A percentile compares a stretch with the other conserved stretches of the same genome.
These are phyloP conservation scores for Fusarium falciforme DNA, from an alignment of 2,329 filamentous ascomycete species.

Conservation along the genomic window DNA sequence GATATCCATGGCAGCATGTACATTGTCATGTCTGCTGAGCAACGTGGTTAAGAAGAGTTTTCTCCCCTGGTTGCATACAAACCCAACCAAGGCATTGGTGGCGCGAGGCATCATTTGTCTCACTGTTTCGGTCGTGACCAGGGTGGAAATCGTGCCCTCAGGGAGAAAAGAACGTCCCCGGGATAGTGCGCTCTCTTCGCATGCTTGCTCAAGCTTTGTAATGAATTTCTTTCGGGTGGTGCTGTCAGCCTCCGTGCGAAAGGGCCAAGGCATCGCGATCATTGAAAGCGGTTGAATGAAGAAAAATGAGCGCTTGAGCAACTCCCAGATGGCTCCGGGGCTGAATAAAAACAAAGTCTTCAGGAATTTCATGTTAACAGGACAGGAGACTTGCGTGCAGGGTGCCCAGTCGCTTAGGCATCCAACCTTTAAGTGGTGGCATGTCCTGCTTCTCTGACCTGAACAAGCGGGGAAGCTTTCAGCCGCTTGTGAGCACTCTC, in stretches of 20 bases:
- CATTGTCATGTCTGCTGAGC: neutral
- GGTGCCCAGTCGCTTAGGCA: neutral
- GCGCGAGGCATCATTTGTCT: neutral
- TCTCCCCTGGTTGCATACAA: neutral
- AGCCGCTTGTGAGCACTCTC: neutral
- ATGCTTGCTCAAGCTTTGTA: neutral
- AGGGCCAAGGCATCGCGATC: no score
- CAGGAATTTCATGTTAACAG: neutral
- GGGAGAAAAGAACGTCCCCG: neutral
- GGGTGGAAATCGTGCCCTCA: neutral
- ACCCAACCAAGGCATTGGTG: neutral
- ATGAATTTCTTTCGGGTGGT: neutral
- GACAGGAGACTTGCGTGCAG: neutral
- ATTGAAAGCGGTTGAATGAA: neutral
- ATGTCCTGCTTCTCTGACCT: neutral
- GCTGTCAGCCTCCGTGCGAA: no score
- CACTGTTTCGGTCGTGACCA: neutral
- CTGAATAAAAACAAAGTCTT: neutral
- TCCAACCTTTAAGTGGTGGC: neutral
- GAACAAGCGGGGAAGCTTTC: neutral
- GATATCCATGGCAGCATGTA: neutral
- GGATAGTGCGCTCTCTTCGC: no score
- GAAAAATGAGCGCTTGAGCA: neutral
- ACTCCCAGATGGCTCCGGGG: neutral
- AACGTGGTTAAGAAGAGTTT: constrained; percentile 3